phyloP scores from a whole-genome alignment of 352 stramenopile genomes.

The Aphanomyces stellatus region DNA sequence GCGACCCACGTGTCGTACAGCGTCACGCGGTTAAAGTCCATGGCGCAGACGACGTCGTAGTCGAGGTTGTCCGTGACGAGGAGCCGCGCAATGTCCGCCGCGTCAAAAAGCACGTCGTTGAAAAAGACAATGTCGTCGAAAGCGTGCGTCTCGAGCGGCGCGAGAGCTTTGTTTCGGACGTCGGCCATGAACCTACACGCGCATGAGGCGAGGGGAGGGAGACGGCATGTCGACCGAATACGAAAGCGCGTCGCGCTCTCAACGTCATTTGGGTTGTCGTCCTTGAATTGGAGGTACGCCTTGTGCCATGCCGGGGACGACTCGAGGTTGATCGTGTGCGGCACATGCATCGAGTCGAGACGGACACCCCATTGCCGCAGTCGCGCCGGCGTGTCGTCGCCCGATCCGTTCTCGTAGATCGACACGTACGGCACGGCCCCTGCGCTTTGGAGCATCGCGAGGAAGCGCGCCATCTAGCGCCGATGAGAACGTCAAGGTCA shows the following conservation, averaged over 20 bases:
- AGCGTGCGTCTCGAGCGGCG: neutral
- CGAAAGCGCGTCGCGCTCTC: neutral
- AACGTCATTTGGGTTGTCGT: neutral
- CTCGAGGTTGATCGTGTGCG: neutral
- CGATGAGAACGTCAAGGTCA: neutral
- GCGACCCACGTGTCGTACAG: conserved; percentile 18
- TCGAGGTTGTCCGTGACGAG: conserved; percentile 5
- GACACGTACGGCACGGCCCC: conserved; percentile 5
- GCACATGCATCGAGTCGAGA: neutral
- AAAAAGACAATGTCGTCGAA: conserved; percentile 17
- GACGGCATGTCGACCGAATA: neutral
- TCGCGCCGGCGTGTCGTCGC: neutral
- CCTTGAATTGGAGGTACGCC: neutral
- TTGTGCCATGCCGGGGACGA: neutral
- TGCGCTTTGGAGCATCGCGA: neutral
- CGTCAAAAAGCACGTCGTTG: conserved; percentile 14
- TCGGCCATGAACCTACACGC: conserved; percentile 1
- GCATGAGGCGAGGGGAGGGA: neutral
- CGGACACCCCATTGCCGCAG: neutral
- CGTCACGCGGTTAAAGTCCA: conserved; percentile 17
- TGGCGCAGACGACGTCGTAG: conserved; percentile 14
- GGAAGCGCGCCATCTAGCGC: neutral
- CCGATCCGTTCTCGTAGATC: conserved; percentile 6
- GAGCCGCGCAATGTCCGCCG: conserved; percentile 10
- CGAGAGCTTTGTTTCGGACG: neutral